Evolutionary conservation across 2,329 filamentous ascomycete genomes (phyloP), one percentile per base, ranked within the genome.

Genomic region (Ceratocystis variospora): DNA sequence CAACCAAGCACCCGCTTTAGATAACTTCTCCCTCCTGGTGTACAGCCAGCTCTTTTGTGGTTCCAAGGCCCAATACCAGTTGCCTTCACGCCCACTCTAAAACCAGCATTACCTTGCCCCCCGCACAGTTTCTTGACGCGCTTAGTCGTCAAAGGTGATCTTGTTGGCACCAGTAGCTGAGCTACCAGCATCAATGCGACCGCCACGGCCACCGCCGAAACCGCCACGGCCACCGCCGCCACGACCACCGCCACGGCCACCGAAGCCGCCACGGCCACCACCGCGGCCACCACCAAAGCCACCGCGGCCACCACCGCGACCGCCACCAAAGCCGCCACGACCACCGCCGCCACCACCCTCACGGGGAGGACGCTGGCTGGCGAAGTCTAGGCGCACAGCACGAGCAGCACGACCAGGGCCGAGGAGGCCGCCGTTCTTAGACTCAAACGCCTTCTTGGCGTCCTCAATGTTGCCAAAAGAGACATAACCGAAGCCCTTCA

Each of bases 401-500:
- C 92, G 90, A 66, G 88, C 85, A 70, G 80, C 82, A 71, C 94
- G 82, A 68, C 89, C 85, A 70, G 78, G 75, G 63, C 83, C 82
- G 69, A 85, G 80, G 68, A 81, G 76, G 66, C 80, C 79, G 70
- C 90, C 90, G 71, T 89, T 86, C 75, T 89, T 81, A 67, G 80
- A 78, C 71, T 87, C 81, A 71, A 90, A 84, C 28, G 86, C 92
- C 72, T 80, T 78, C 78, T 87, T 89, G 72, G 92, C 90, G 72
- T 96, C 91, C 33, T 96, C 90, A 69, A 94, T 76, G 19, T 87
- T 88, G 71, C 79, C 79, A 81, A 93, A 96, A 73, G 87, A 87
- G 70, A 96, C 87, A 75, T 96, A 96, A 66, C 90, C 92, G 76
- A 95, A 96, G 67, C 92, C 92, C 86, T 96, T 96, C 74, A 87